Evolutionary conservation across 2,329 filamentous ascomycete species (phyloP), one percentile per base, ranked within the genome.

Genomic region (Colletotrichum plurivorum): DNA sequence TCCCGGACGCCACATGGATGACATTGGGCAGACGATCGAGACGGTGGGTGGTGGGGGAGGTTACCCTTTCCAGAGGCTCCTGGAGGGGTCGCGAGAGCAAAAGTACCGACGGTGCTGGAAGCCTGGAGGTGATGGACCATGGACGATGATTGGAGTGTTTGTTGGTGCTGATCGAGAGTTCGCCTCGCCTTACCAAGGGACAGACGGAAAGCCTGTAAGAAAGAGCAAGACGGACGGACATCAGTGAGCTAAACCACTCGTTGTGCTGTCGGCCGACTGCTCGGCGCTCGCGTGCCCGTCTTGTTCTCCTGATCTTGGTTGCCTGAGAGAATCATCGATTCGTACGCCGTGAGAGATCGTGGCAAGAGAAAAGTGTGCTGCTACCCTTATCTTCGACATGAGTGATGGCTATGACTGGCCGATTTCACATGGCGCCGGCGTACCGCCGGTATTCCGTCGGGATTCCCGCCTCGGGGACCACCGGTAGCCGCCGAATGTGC

Each of bases 381-480:
- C 46, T 12, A 22, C 7, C n/a, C 18, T 18, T 49, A 18, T 49
- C 9, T 18, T 31, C 13, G 61, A 18, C 15, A 8, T 57, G 61
- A 56, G 36, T 56, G 60, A 63, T 31, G 9, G 1, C 18, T 49
- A 63, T 49, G 45, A 57, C 61, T 49, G 41, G 46, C 27, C 16
- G 41, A 39, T 36, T 53, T 54, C 48, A 54, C 51, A 20, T 62
- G 18, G 36, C 20, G 22, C 39, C 7, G 10, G 27, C 20, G 1
- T 53, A 16, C 31, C 31, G 48, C n/a, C 49, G 18, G 36, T 39
- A 31, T 31, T 9, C 20, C 20, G 43, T 25, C 48, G 45, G 45
- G 5, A 0, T 20, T 22, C 45, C 56, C 15, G 45, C 27, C 27
- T 31, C 27, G 27, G 27, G 27, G 27, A 31, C 27, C 27, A 31